Percentiles rank a stretch among this genome's conserved stretches.
These are phyloP conservation scores for Blastobotrys apis DNA, from an alignment of 1,139 yeast species.

Conservation along the genomic window DNA sequence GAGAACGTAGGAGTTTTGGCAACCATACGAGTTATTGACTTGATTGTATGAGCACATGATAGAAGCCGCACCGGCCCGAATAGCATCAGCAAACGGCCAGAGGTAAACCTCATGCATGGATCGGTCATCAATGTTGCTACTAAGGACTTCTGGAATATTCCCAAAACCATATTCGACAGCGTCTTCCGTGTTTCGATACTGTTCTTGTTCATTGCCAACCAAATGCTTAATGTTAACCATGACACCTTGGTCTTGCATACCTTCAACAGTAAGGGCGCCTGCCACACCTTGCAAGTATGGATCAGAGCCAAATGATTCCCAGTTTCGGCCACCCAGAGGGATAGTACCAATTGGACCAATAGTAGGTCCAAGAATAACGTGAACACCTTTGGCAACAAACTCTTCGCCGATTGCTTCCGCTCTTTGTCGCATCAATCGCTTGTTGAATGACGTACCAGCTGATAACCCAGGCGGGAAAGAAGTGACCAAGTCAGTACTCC, in stretches of 20 bases:
- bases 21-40: conserved; percentile 55
- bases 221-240: conserved; percentile 30
- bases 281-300: conserved; percentile 60
- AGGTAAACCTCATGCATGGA: conserved; percentile 59
- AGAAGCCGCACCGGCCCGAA: conserved; percentile 59
- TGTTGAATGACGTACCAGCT: conserved; percentile 55
- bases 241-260: conserved; percentile 56
- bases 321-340: conserved; percentile 61
- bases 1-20: conserved; percentile 56
- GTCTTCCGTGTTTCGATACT: conserved; percentile 25
- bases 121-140: conserved; percentile 54
- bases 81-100: conserved; percentile 65
- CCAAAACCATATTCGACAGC: conserved; percentile 33
- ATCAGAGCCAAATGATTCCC: conserved; percentile 65
- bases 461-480: conserved; percentile 59
- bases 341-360: conserved; percentile 59
- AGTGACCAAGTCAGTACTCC: conserved; percentile 55
- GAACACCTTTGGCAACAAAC: conserved; percentile 53
- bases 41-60: conserved; percentile 61
- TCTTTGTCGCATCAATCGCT: conserved; percentile 47
- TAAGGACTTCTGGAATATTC: conserved; percentile 19
- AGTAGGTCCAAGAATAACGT: conserved; percentile 57
- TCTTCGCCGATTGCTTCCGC: conserved; percentile 59
- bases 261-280: conserved; percentile 51
- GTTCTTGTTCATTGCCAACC: conserved; percentile 11